A percentile compares a stretch with the other conserved stretches of the same genome.
Conservation (phyloP, 2,329 filamentous ascomycete genomes). For the Colletotrichum sp. region DNA sequence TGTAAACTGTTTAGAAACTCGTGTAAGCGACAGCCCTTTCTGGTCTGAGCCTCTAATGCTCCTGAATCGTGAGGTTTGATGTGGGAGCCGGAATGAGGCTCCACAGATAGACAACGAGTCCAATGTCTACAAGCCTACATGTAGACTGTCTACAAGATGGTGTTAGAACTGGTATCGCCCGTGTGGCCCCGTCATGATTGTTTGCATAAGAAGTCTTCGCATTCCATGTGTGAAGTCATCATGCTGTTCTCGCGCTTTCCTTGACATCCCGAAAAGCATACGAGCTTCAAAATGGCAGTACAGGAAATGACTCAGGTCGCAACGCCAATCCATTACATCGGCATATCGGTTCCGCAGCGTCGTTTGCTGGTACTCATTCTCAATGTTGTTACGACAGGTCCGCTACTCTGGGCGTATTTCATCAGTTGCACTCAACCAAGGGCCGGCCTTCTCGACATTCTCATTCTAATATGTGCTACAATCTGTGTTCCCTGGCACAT, state of each 20-base stretch:
- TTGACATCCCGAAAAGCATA: background rate
- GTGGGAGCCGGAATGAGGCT: background rate
- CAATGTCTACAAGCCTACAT: background rate
- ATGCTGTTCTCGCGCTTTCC: background rate
- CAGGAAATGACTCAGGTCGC: background rate
- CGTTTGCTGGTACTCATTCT: background rate
- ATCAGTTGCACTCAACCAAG: background rate
- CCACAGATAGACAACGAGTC: background rate
- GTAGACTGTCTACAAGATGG: background rate
- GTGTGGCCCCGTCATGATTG: background rate
- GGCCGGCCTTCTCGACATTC: background rate
- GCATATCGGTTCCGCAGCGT: background rate
- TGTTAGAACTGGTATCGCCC: rapidly evolving
- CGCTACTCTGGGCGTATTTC: background rate
- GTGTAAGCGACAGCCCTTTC: background rate
- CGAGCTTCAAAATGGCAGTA: background rate
- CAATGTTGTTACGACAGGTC: background rate
- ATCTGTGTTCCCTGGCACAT: background rate
- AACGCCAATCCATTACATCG: background rate
- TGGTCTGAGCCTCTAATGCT: background rate
- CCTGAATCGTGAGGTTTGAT: background rate
- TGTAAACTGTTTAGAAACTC: background rate
- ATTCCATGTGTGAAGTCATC: background rate
- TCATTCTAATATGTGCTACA: background rate
- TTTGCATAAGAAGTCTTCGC: background rate